Base-by-base conservation (phyloP, 768 basidiomycete species). In the Termitomyces sp. region DNA sequence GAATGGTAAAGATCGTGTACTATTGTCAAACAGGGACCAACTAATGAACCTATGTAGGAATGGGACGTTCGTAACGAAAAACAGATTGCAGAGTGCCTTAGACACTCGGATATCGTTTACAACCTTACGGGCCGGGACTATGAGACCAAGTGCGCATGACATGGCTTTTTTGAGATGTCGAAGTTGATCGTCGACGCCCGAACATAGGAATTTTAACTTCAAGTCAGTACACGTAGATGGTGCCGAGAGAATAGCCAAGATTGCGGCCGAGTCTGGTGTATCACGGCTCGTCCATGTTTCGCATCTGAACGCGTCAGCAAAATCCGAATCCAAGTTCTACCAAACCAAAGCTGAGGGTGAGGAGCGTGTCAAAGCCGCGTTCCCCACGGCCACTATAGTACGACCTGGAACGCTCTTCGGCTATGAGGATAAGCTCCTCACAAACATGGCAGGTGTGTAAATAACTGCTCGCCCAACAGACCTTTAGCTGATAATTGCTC, bases 81-180 rank as follows among this genome's bases (percentile, higher is more conserved):
- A 52, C 93, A 95, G 68, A 97, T 95, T 64, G 91, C 85, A 40
- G 96, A 98, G 70, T 97, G 94, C 71, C 70, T 98, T 58, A 80
- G 92, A 63, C 94, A 97, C 73, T 98, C 96, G 20, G 93, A 98
- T 70, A 90, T 88, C 5, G 97, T 99, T 22, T 97, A 94, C 78
- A 98, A 98, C 75, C 87, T 98, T 57, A 88, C 91, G 52, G 94
- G 96, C 20, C 79, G 95, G 52, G 92, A 98, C 70, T 96, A 88
- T 69, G 90, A 92, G 76, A 99, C 97, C 59, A 96, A 96, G 96
- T 96, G 65, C 52, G 82, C 68, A 48, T 61, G 30, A 16, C 44
- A 52, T 57, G 13, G 6, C 43, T 51, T 35, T 64, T 55, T 12
- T 13, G 20, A 42, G 40, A 44, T 22, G 53, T 58, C 10, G 48